Evolutionary conservation across 2,329 filamentous ascomycete genomes (phyloP).

Genomic region (Metarhizium robertsii): DNA sequence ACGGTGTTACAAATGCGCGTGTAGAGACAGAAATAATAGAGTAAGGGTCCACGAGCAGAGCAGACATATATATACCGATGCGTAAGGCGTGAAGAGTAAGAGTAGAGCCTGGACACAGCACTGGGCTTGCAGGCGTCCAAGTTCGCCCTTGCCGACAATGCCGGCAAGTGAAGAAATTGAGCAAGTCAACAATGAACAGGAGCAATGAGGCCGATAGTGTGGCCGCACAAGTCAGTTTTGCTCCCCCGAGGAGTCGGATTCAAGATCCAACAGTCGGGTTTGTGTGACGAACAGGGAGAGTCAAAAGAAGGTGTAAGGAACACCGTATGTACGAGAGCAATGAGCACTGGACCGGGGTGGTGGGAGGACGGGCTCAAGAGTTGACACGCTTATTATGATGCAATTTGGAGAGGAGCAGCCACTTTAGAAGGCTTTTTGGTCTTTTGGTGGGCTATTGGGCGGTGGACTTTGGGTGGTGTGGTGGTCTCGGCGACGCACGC

Average conservation of each 20-base stretch:
- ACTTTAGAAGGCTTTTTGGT: not conserved
- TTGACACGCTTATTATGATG: not conserved
- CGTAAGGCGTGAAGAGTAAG: not conserved
- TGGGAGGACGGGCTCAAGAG: not conserved
- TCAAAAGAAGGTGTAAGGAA: not conserved
- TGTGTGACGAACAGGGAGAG: conserved; percentile 2
- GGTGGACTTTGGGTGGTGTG: not conserved
- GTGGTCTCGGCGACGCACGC: not conserved
- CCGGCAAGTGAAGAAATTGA: not conserved
- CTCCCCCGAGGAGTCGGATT: not conserved
- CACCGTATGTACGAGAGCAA: not conserved
- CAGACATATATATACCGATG: not conserved
- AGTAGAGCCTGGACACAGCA: not conserved
- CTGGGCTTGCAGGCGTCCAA: not conserved
- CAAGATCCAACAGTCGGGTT: not conserved
- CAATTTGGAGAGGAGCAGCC: not conserved
- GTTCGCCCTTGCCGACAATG: not conserved
- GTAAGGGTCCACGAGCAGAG: not conserved
- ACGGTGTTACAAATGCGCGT: not conserved
- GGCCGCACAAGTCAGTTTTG: not conserved
- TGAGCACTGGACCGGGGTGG: not conserved
- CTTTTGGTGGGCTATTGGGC: not conserved
- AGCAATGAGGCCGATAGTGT: not conserved
- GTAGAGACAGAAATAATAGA: not conserved
- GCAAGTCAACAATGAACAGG: not conserved